Base-by-base conservation (phyloP, 2,329 filamentous ascomycete genomes). In the Cercospora berteroae region DNA sequence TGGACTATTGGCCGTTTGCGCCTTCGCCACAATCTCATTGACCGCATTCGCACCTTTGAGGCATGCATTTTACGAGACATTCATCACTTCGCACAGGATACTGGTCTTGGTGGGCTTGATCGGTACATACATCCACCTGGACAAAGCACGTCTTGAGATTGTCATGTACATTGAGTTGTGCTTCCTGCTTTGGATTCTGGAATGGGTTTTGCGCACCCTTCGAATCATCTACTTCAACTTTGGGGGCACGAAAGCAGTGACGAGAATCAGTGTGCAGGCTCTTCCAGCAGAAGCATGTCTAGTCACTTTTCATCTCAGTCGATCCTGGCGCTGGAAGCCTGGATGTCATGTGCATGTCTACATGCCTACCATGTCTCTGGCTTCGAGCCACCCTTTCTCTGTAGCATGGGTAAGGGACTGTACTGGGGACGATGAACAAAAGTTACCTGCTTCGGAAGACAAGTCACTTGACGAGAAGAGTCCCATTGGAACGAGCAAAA, bases 41-140 rank as follows among this genome's bases (percentile, higher is more conserved):
- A 23, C 44, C 20, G 18, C 44, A 48, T 48, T 48, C 44, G 44
- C 44, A 12, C 44, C 44, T 48, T 23, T 52, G 20, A 52, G 48
- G 2, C 20, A 52, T 25, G 48, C 94, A 36, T 97, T 97, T 78
- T 98, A 99, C 81, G 95, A 98, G 81, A 96, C 93, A 0, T 98
- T 98, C 81, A 86, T 98, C 73, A 92, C 91, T 77, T 80, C 90
- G 31, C 95, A 98, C 80, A 93, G 96, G 73, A 79, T 91, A 44
- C 81, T 96, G 60, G 93, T 89, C 48, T 79, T 90, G 36, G 77
- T 92, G 63, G 82, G 84, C 57, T 86, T 97, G 59, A 83, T 87
- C 66, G 89, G 88, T 74, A 88, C 94, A 9, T 94, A 89, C 85
- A 82, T 94, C 36, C 95, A 98, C 81, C 88, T 92, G 74, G 83